Evolutionary conservation across 164 flowering plant species (phyloP).

Genomic region (Buxus sempervirens): DNA sequence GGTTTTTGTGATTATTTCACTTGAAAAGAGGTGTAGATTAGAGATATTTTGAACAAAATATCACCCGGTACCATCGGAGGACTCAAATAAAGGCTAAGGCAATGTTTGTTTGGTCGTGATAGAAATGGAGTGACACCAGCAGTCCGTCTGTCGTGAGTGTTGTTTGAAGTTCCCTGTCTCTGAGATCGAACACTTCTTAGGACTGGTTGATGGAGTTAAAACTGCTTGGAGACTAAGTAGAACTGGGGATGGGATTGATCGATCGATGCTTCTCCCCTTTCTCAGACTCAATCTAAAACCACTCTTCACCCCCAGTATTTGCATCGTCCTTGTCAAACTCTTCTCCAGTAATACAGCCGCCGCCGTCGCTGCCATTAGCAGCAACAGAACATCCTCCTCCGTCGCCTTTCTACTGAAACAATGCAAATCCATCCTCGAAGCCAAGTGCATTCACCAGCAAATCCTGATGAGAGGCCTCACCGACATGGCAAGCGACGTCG

Average conservation of each 20-base stretch:
- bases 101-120: too few species aligned
- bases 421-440: conserved; percentile 24
- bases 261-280: conserved; percentile 7
- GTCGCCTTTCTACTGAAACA: conserved; percentile 14
- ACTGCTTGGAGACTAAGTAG: too few species aligned
- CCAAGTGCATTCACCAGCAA: conserved; percentile 36
- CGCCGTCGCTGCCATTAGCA: neutral
- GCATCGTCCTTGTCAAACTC: neutral
- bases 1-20: too few species aligned
- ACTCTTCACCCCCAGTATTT: neutral
- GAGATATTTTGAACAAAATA: too few species aligned
- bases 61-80: too few species aligned
- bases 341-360: neutral
- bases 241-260: neutral
- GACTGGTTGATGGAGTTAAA: too few species aligned
- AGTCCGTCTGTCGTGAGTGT: too few species aligned
- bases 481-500: conserved; percentile 9
- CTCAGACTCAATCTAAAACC: neutral
- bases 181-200: too few species aligned
- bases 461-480: conserved; percentile 22
- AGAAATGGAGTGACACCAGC: too few species aligned
- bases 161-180: too few species aligned
- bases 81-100: too few species aligned
- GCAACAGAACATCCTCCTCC: neutral
- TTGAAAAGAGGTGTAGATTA: too few species aligned